Base-by-base conservation (phyloP, 2,329 filamentous ascomycete genomes). In the Fusarium sp. region DNA sequence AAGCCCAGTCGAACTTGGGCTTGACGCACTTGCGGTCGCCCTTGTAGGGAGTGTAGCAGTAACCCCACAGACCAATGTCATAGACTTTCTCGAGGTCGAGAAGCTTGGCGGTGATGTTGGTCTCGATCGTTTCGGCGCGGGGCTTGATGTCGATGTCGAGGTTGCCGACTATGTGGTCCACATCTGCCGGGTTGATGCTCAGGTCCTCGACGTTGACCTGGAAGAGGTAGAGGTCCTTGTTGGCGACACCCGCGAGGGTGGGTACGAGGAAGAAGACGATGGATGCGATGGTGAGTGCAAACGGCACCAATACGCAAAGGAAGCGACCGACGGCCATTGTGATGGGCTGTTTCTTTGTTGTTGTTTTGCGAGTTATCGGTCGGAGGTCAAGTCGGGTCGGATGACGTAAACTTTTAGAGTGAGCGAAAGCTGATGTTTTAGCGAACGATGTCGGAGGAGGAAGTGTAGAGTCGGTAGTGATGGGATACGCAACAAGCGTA, bases 261-360 rank as follows among this genome's bases (percentile, higher is more conserved):
- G 86, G 89, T 56, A 91, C 85, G 71, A 91, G 83, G 73, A 92
- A 83, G 76, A 93, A 93, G 78, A 97, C 85, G 79, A 98, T 87
- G 68, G 93, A 92, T 73, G 89, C 93, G 78, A 97, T 85, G 22
- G 94, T 96, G 80, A 98, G 89, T 74, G 90, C 87, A 85, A 98
- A 95, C 70, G 96, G 96, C 86, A 95, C 87, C 84, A 94, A 90
- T 84, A 98, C 97, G 85, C 95, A 98, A 82, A 94, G 86, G 79
- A 96, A 90, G 80, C 96, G 91, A 77, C 94, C 95, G 80, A 90
- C 87, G 85, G 92, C 83, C 87, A 89, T 89, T 73, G 47, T 52
- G 47, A 52, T 73, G 47, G n/a, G 47, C 30, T 52, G 15, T n/a
- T 27, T 54, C 59, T 17, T 15, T 12, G 43, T 60, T 45, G 65